Evolutionary conservation across 495 filamentous ascomycete species (phyloP).

Genomic region (Penicillium cinerascens): DNA sequence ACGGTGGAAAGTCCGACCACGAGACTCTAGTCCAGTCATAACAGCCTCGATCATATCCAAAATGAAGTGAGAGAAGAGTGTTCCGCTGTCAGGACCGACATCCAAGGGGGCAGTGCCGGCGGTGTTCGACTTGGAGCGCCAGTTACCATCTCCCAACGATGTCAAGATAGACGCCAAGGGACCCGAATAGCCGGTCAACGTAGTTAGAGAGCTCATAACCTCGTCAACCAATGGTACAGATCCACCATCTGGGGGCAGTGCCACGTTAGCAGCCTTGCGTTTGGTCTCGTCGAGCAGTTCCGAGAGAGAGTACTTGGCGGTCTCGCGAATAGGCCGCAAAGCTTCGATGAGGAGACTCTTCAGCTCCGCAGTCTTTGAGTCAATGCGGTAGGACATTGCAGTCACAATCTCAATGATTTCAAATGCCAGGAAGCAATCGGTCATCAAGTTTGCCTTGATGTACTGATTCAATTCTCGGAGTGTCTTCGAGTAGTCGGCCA

Average conservation of each 20-base stretch:
- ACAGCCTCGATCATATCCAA: constrained; percentile 80
- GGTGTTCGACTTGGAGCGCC: constrained; percentile 57
- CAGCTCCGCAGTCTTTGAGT: constrained; percentile 77
- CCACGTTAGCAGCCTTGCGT: constrained; percentile 55
- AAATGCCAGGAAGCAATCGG: constrained; percentile 94
- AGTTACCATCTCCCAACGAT: constrained; percentile 89
- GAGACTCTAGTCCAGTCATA: constrained; percentile 72
- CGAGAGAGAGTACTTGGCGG: constrained; percentile 78
- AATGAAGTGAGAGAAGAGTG: constrained; percentile 86
- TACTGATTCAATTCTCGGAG: constrained; percentile 85
- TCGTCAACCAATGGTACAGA: constrained; percentile 74
- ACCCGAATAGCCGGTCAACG: constrained; percentile 81
- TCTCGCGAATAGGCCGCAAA: constrained; percentile 84
- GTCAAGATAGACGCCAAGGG: constrained; percentile 86
- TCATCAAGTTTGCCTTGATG: constrained; percentile 79
- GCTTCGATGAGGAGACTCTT: constrained; percentile 80
- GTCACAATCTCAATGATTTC: constrained; percentile 94
- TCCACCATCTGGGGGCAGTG: constrained; percentile 76
- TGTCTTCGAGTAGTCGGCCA: constrained; percentile 80
- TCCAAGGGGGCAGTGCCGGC: constrained; percentile 74
- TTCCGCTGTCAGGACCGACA: constrained; percentile 81
- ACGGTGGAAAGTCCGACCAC: constrained; percentile 69
- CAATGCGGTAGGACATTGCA: constrained; percentile 71
- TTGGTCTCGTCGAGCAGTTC: constrained; percentile 86
- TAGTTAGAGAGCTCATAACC: constrained; percentile 81